Evolutionary conservation across 768 basidiomycete species (phyloP).

Genomic region (Piloderma croceum): DNA sequence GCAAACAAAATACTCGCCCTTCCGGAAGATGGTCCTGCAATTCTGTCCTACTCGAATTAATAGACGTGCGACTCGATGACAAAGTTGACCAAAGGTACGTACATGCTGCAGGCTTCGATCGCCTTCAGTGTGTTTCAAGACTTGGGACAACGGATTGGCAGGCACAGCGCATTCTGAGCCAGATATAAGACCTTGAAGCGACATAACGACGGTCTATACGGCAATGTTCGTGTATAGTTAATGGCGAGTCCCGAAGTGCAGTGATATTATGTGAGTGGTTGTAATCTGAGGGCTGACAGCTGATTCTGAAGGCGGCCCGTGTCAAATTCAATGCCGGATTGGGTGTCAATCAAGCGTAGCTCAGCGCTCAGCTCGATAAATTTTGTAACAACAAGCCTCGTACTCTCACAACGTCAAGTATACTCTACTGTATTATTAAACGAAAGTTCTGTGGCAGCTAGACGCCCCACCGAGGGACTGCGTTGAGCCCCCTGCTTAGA

Average conservation of each 20-base stretch:
- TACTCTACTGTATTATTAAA: no score
- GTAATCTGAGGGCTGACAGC: no score
- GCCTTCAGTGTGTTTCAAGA: slow-evolving; percentile 84
- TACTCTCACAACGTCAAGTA: no score
- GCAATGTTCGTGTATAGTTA: neutral
- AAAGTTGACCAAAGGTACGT: slow-evolving; percentile 17
- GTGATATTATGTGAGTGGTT: no score
- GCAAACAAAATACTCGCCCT: slow-evolving; percentile 38
- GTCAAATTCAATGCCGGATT: no score
- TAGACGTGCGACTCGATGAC: neutral
- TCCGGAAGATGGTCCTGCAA: slow-evolving; percentile 67
- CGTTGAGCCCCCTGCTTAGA: slow-evolving; percentile 20
- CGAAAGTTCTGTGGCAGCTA: slow-evolving; percentile 53
- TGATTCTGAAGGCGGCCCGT: no score
- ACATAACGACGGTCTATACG: slow-evolving; percentile 42
- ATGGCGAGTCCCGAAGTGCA: no score
- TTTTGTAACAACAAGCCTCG: no score
- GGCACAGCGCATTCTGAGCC: slow-evolving; percentile 85
- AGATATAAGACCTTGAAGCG: slow-evolving; percentile 74
- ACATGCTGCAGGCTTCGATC: slow-evolving; percentile 89
- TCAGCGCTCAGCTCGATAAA: no score
- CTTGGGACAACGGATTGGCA: slow-evolving; percentile 81
- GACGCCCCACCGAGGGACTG: slow-evolving; percentile 42
- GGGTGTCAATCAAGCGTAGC: no score
- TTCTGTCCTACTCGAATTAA: slow-evolving; percentile 56